Conservation (phyloP, 2,329 filamentous ascomycete species). For the Didymella pinodella region DNA sequence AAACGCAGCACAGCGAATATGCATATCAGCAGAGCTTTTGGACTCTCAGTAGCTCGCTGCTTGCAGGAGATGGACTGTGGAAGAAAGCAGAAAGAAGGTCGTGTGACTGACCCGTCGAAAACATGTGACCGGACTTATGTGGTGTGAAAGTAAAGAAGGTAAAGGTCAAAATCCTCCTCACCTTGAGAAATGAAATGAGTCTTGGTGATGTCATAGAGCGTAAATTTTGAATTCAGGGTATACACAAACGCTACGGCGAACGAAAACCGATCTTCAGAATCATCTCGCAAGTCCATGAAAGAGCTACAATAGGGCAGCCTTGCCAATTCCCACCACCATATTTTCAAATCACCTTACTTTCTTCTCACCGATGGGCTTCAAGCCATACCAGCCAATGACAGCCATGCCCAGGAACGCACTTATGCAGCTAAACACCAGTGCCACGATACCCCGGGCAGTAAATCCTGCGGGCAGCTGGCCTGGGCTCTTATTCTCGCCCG, state of each 20-base stretch:
- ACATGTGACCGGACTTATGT: no score
- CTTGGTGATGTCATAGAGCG: no score
- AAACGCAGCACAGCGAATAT: no score
- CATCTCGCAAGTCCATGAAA: background rate
- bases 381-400: constrained; percentile 73
- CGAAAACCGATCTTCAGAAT: background rate
- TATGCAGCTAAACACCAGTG: constrained; percentile 75
- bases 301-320: background rate
- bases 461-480: constrained; percentile 71
- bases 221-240: background rate
- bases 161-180: no score
- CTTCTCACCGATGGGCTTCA: constrained; percentile 46
- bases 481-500: constrained; percentile 61
- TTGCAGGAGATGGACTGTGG: no score
- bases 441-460: constrained; percentile 74
- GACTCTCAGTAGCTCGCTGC: no score
- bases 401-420: constrained; percentile 73
- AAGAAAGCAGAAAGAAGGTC: no score
- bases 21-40: no score
- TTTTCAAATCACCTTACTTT: background rate
- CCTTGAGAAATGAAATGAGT: no score
- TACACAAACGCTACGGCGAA: background rate
- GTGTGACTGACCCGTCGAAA: no score
- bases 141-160: no score
- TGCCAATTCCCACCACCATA: background rate